A percentile compares a stretch with the other conserved stretches of the same genome.
These are phyloP conservation scores for Beauveria sp. DNA, from an alignment of 2,329 filamentous ascomycete species.

Conservation along the genomic window DNA sequence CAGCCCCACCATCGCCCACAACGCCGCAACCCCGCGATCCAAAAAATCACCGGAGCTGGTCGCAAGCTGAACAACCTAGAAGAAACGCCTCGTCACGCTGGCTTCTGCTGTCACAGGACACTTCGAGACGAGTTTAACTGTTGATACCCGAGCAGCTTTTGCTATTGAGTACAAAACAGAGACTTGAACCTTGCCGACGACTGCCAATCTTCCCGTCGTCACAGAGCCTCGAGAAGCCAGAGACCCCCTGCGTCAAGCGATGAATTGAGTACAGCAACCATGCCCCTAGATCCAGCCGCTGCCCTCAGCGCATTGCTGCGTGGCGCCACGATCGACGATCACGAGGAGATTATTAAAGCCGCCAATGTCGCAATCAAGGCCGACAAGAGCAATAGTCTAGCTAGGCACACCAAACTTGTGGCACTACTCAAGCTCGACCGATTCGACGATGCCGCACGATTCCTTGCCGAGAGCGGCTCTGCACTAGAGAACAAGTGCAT, in stretches of 20 bases:
- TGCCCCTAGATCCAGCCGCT: slow-evolving; percentile 40
- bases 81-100: background rate
- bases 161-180: background rate
- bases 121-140: no score
- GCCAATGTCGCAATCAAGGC: slow-evolving; percentile 55
- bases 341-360: slow-evolving; percentile 62
- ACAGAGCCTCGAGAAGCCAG: background rate
- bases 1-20: slow-evolving; percentile 12
- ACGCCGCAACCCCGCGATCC: slow-evolving; percentile 12
- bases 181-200: background rate
- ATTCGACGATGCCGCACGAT: slow-evolving; percentile 67
- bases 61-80: background rate
- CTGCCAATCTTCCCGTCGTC: background rate
- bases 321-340: slow-evolving; percentile 54
- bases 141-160: background rate
- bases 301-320: slow-evolving; percentile 48
- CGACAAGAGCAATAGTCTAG: slow-evolving; percentile 49
- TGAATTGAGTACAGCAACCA: slow-evolving; percentile 20
- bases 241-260: slow-evolving; percentile 13
- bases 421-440: slow-evolving; percentile 77
- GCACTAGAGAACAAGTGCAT: slow-evolving; percentile 52
- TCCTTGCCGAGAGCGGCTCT: slow-evolving; percentile 56
- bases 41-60: slow-evolving; percentile 1
- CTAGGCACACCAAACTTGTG: slow-evolving; percentile 63
- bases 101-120: background rate